Percentiles rank a stretch among this genome's conserved stretches.
These are phyloP conservation scores for Paramecium tetraurelia DNA, from an alignment of 73 alveolate genomes.

Conservation along the genomic window DNA sequence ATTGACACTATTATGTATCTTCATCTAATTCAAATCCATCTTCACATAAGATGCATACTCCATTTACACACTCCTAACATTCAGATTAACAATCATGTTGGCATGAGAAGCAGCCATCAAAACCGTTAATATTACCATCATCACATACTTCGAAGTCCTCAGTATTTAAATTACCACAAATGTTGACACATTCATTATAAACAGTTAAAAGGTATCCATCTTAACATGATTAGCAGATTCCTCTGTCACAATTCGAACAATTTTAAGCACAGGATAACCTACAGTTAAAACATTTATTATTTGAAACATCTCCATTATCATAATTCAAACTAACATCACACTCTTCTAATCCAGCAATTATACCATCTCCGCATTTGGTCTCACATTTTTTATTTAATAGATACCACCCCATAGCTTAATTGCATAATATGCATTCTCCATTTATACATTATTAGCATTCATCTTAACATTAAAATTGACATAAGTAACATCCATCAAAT, in stretches of 20 bases:
- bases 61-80: constrained; percentile 64
- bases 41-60: not conserved
- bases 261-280: not conserved
- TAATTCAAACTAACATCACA: not conserved
- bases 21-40: not conserved
- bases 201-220: not conserved
- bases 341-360: constrained; percentile 64
- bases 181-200: not conserved
- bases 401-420: not conserved
- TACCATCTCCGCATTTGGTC: constrained; percentile 55
- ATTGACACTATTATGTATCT: not conserved
- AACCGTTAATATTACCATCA: constrained; percentile 67
- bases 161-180: constrained; percentile 53
- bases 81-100: constrained; percentile 55
- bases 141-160: constrained; percentile 64
- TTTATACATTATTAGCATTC: not conserved
- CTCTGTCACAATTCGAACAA: constrained; percentile 58
- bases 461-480: not conserved
- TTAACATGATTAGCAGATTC: not conserved
- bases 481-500: not conserved
- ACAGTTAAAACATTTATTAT: constrained; percentile 63
- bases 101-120: constrained; percentile 73
- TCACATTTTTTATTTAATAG: not conserved
- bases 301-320: constrained; percentile 57
- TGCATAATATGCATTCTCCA: not conserved